These are phyloP conservation scores for Olyra latifolia DNA, from an alignment of 176 grass and related monocot species.

Conservation along the genomic window DNA sequence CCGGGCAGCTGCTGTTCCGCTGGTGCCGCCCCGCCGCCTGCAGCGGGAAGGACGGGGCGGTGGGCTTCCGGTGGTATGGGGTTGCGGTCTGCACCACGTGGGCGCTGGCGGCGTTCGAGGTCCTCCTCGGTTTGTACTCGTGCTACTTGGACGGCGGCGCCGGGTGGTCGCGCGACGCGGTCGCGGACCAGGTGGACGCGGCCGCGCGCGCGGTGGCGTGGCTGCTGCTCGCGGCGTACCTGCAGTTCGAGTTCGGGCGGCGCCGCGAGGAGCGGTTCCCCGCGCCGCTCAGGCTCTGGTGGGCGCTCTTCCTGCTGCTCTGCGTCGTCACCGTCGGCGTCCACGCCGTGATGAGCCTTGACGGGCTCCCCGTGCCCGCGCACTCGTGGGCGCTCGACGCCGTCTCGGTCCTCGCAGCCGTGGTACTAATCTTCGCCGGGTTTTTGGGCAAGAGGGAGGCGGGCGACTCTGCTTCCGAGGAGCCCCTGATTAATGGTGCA, in stretches of 20 bases:
- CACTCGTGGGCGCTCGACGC: conserved; percentile 49
- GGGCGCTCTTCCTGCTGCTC: conserved; percentile 53
- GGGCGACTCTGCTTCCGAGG: conserved; percentile 22
- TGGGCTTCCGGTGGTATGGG: conserved; percentile 25
- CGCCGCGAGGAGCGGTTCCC: conserved; percentile 43
- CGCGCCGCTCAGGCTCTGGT: conserved; percentile 50
- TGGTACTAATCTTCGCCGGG: conserved; percentile 36
- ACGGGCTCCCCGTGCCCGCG: conserved; percentile 20
- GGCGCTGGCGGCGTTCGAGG: conserved; percentile 23
- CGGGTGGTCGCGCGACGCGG: conserved; percentile 37
- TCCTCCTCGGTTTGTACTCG: conserved; percentile 26
- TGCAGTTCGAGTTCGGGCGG: conserved; percentile 41
- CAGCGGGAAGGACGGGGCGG: not conserved
- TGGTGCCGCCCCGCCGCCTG: not conserved
- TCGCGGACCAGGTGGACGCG: conserved; percentile 20
- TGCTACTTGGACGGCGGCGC: conserved; percentile 24
- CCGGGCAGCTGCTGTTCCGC: conserved; percentile 1
- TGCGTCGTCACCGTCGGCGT: conserved; percentile 27
- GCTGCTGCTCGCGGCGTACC: conserved; percentile 56
- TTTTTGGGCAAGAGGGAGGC: conserved; percentile 20
- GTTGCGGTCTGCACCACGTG: conserved; percentile 34
- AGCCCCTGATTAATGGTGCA: conserved; percentile 58
- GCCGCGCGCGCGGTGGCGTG: conserved; percentile 52
- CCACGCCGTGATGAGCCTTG: conserved; percentile 21
- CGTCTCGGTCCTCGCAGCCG: conserved; percentile 29